A percentile compares a stretch with the other conserved stretches of the same genome.
These are phyloP conservation scores for Auricularia auricula-judae DNA, from an alignment of 768 basidiomycete genomes.

Conservation along the genomic window DNA sequence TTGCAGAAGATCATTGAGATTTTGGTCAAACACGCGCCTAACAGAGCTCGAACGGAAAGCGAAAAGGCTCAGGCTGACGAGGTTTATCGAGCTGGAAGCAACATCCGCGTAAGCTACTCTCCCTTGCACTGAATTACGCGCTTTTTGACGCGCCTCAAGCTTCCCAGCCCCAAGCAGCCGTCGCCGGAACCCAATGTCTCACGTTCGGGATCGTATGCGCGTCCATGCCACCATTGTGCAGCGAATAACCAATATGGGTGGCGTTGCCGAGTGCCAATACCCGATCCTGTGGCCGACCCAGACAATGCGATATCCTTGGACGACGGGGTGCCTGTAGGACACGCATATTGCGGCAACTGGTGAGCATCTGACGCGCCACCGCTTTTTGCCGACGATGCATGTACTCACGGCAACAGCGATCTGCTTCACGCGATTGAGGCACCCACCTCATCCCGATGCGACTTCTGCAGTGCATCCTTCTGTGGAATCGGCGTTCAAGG, in stretches of 20 bases:
- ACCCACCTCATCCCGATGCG: constrained; percentile 72
- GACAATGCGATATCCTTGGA: constrained; percentile 71
- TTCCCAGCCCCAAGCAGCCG: constrained; percentile 62
- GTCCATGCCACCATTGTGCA: constrained; percentile 71
- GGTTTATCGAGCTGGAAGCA: constrained; percentile 51
- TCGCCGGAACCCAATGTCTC: constrained; percentile 69
- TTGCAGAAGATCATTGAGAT: constrained; percentile 65
- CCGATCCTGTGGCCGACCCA: constrained; percentile 55
- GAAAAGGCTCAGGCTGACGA: constrained; percentile 79
- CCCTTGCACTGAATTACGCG: not conserved
- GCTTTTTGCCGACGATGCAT: not conserved
- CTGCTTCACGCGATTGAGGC: constrained; percentile 61
- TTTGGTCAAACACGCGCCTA: constrained; percentile 59
- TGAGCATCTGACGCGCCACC: constrained; percentile 18
- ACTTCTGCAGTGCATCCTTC: constrained; percentile 72
- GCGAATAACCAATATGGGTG: constrained; percentile 65
- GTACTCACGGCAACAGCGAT: constrained; percentile 35
- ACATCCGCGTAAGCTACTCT: constrained; percentile 42
- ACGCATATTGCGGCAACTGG: constrained; percentile 77
- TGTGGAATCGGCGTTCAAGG: constrained; percentile 72
- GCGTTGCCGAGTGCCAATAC: constrained; percentile 70
- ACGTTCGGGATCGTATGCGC: constrained; percentile 47
- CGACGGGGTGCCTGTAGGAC: constrained; percentile 69
- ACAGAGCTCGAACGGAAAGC: constrained; percentile 51
- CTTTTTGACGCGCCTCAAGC: constrained; percentile 26